Base-by-base conservation (phyloP, 495 filamentous ascomycete species). In the Ascobolus immersus region DNA sequence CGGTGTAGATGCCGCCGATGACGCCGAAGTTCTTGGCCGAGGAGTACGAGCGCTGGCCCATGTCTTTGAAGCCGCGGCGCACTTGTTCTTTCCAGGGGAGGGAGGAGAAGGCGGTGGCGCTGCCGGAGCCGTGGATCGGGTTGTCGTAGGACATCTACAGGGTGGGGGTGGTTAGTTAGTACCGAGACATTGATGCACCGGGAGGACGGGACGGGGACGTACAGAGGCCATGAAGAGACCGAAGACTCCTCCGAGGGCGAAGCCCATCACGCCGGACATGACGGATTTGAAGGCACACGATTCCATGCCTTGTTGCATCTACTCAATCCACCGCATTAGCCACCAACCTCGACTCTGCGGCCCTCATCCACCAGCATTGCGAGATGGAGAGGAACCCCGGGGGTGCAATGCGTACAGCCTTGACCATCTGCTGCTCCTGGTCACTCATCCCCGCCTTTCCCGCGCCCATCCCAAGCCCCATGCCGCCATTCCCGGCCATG, bases 211-310 rank as follows among this genome's bases (percentile, higher is more conserved):
- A 28, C 15, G 23, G 32, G 20, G 13, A 61, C 71, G 37, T 65
- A 82, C 73, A 51, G 73, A 76, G 34, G 82, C 79, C 79, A 91
- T 92, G 54, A 93, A 92, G 39, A 93, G 58, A 31, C 82, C 82
- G 42, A 93, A 92, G n/a, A 77, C 54, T 42, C 79, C 84, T 34
- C 82, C 82, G 25, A 93, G 68, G 18, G 68, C 82, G 47, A 92
- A 91, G 8, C 82, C 82, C 60, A 79, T 79, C 12, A 63, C 73
- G 23, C 81, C 84, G 2, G 77, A 67, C 30, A 93, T 66, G 34
- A 63, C 72, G 9, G 77, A 77, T 48, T 92, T 92, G 22, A 66
- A 63, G 8, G 72, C 73, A 53, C 82, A 93, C 4, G 73, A 82
- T 51, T 93, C 82, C 77, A 89, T 89, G 23, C 67, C 65, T 13